Evolutionary conservation across 306 rosid species (phyloP), one percentile per base, ranked within the genome.

Genomic region (Vigna hirtella): DNA sequence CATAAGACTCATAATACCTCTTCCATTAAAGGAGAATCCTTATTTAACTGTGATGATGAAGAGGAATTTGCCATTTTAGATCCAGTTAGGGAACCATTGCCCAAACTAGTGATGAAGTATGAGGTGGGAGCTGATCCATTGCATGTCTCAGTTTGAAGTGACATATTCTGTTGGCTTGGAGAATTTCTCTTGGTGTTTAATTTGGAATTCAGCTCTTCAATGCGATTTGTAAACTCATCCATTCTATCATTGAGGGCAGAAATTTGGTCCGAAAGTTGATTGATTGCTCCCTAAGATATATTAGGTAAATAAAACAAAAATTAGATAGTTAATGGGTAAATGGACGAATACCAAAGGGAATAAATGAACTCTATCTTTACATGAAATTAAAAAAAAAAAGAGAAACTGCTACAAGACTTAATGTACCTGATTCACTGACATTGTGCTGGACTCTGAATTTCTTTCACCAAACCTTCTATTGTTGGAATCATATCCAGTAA

Each of bases 211-310:
- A 96, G 82, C 88, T 96, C 99, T 77, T 96, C 99, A 3, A 96
- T 80, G 61, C 87, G 88, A 84, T 56, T 85, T n/a, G 98, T 93
- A 70, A 93, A 96, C 81, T 91, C 98, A 73, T 93, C 98, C 94
- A 96, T 96, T 76, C 98, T 88, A 79, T 96, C 99, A 83, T 91
- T 96, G 56, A 96, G 88, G 13, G 96, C 90, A 10, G 96, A 91
- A 56, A 96, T 91, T 87, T 93, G 98, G 48, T 96, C 98, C 14
- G 91, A 93, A 64, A 96, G 94, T 87, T 88, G 96, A 78, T 77
- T 89, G 56, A 88, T 79, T 52, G 82, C 87, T 57, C 89, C 92
- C 97, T 89, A 73, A 74, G 42, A 81, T 75, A 53, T 56, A n/a
- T 62, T 83, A 77, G 24, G 72, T 47, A 80, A 64, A 56, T 43